Evolutionary conservation across 2,329 filamentous ascomycete species (phyloP), one percentile per base, ranked within the genome.

Genomic region (Alternaria gansuensis): DNA sequence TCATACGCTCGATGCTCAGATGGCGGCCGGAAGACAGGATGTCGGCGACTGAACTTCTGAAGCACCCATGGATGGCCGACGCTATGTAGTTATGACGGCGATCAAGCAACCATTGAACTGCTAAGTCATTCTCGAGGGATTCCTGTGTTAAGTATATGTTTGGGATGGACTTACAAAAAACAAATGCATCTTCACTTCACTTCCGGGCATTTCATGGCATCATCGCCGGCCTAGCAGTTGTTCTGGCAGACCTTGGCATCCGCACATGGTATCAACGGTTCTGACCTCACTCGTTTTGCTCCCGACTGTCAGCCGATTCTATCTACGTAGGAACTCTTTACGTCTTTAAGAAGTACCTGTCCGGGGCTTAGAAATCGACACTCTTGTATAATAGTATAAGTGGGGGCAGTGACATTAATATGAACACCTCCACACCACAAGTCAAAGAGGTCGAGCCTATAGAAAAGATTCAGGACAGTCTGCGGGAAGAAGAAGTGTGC

Each of bases 11-110:
- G 55, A 77, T 77, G 72, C 64, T 79, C 36, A 66, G 67, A 46
- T 78, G 75, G 76, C 68, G 58, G 34, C 76, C 76, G 2, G 75
- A 77, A 64, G 68, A 77, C 33, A 67, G 75, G 36, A 62, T 63
- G 26, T 59, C 58, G 33, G 66, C 66, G 21, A 64, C 54, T 64
- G 65, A 72, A 59, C 62, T 70, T 2, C 54, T 67, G 23, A 58
- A 69, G 44, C 44, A 71, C 54, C 65, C 65, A 53, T 70, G 69
- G 67, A 65, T 65, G 37, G 37, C 37, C 17, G 37, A 7, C 17
- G 17, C 3, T 9, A 40, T 21, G 37, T 40, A 40, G 37, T 40
- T 23, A n/a, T 3, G 37, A 40, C 17, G 5, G 17, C 17, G 17
- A 4, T 40, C 37, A 40, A 40, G 23, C 26, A 44, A 28, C 7